Conservation (phyloP, 495 filamentous ascomycete genomes). For the Chaetomium tenue region DNA sequence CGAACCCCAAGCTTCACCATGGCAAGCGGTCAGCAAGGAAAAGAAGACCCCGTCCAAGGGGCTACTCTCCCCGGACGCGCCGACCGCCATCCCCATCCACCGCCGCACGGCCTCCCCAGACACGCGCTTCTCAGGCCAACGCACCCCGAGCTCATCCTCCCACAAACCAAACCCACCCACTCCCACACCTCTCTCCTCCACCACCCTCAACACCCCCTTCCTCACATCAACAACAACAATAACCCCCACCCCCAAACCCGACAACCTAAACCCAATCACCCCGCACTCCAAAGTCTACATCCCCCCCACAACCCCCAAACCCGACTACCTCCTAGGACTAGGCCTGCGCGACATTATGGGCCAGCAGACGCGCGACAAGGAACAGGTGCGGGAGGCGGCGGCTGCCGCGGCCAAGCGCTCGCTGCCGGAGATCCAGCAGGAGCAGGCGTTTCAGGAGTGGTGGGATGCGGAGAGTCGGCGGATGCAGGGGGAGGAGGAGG, state of each 20-base stretch:
- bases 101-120: conserved; percentile 54
- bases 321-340: conserved; percentile 61
- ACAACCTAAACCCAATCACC: conserved; percentile 13
- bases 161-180: conserved; percentile 17
- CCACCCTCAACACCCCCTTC: not conserved
- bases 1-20: conserved; percentile 58
- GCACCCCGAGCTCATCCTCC: conserved; percentile 23
- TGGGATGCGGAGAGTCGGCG: conserved; percentile 89
- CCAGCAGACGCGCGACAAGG: conserved; percentile 81
- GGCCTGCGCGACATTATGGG: conserved; percentile 85
- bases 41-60: conserved; percentile 43
- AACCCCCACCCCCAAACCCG: not conserved
- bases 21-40: conserved; percentile 58
- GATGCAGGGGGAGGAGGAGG: conserved; percentile 61
- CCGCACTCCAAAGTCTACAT: conserved; percentile 55
- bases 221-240: conserved; percentile 11
- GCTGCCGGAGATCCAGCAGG: conserved; percentile 88
- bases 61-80: conserved; percentile 37
- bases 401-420: conserved; percentile 63
- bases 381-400: conserved; percentile 74
- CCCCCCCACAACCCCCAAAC: conserved; percentile 39
- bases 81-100: conserved; percentile 36
- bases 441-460: conserved; percentile 97
- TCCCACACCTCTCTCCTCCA: not conserved
- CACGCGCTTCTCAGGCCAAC: conserved; percentile 55